Evolutionary conservation across 1,139 yeast species (phyloP).

Genomic region (Nakaseomyces sp.): DNA sequence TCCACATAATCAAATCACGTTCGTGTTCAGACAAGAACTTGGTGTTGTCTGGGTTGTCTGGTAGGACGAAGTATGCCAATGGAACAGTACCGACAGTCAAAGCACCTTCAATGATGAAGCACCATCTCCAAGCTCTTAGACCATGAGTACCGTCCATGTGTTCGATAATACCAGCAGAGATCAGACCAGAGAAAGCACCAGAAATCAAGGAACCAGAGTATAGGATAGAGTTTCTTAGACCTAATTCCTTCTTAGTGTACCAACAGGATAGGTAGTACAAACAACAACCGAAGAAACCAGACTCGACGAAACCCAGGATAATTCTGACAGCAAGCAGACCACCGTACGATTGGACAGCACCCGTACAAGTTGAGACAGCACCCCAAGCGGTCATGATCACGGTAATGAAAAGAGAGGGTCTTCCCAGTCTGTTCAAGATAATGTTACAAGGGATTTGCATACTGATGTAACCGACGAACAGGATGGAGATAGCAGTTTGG

Average conservation of each 20-base stretch:
- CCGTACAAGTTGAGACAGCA: slow-evolving; percentile 39
- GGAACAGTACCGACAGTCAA: slow-evolving; percentile 48
- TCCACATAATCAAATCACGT: slow-evolving; percentile 42
- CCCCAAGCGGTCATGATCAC: slow-evolving; percentile 50
- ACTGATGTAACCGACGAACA: slow-evolving; percentile 53
- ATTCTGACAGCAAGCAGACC: slow-evolving; percentile 37
- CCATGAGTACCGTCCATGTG: slow-evolving; percentile 36
- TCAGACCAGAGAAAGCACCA: slow-evolving; percentile 53
- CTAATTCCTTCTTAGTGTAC: slow-evolving; percentile 42
- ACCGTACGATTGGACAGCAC: slow-evolving; percentile 34
- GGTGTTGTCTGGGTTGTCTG: slow-evolving; percentile 51
- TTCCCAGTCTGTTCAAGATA: slow-evolving; percentile 38
- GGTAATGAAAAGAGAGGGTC: slow-evolving; percentile 46
- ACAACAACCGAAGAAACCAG: slow-evolving; percentile 46
- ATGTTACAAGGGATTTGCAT: slow-evolving; percentile 53
- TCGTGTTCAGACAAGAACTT: slow-evolving; percentile 44
- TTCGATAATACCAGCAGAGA: slow-evolving; percentile 39
- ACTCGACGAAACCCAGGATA: slow-evolving; percentile 40
- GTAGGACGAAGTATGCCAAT: slow-evolving; percentile 43
- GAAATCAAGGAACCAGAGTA: slow-evolving; percentile 51
- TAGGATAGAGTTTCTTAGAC: slow-evolving; percentile 49
- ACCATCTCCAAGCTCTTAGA: slow-evolving; percentile 49
- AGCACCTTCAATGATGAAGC: slow-evolving; percentile 51
- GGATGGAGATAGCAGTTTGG: slow-evolving; percentile 47
- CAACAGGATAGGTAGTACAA: slow-evolving; percentile 43